A percentile compares a stretch with the other conserved stretches of the same genome.
These are phyloP conservation scores for Rutidosis leptorrhynchoides DNA, from an alignment of 129 eudicot species.

Conservation along the genomic window DNA sequence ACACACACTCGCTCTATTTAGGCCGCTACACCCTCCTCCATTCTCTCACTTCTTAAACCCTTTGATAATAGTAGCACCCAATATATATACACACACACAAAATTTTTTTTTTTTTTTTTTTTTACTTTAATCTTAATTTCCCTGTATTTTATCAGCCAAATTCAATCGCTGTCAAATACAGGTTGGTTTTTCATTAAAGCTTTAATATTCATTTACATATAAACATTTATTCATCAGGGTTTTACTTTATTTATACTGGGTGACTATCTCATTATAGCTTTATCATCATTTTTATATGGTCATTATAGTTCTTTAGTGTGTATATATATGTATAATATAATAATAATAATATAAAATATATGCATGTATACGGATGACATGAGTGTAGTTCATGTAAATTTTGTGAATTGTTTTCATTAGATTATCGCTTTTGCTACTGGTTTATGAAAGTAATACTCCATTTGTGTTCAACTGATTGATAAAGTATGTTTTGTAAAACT, in stretches of 20 bases:
- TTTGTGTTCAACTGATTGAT: constrained; percentile 1
- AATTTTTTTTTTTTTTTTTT: background rate
- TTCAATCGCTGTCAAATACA: constrained; percentile 33
- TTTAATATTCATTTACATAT: constrained; percentile 11
- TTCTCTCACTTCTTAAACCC: constrained; percentile 23
- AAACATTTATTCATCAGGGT: constrained; percentile 15
- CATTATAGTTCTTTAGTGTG: background rate
- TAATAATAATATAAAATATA: background rate
- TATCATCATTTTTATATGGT: background rate
- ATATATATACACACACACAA: background rate
- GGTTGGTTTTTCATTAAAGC: constrained; percentile 25
- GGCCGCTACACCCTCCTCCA: constrained; percentile 37
- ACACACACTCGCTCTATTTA: constrained; percentile 28
- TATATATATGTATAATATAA: background rate
- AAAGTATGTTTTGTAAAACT: no score
- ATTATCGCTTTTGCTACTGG: background rate
- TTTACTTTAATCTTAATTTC: background rate
- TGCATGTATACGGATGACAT: background rate
- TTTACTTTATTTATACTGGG: constrained; percentile 19
- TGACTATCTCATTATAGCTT: background rate
- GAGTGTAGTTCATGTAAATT: constrained; percentile 5
- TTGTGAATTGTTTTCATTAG: background rate
- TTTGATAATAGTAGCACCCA: background rate
- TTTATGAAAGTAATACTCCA: background rate
- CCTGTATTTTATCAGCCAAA: constrained; percentile 31